Conservation (phyloP, 1,139 yeast genomes). For the Blastobotrys aristatus region DNA sequence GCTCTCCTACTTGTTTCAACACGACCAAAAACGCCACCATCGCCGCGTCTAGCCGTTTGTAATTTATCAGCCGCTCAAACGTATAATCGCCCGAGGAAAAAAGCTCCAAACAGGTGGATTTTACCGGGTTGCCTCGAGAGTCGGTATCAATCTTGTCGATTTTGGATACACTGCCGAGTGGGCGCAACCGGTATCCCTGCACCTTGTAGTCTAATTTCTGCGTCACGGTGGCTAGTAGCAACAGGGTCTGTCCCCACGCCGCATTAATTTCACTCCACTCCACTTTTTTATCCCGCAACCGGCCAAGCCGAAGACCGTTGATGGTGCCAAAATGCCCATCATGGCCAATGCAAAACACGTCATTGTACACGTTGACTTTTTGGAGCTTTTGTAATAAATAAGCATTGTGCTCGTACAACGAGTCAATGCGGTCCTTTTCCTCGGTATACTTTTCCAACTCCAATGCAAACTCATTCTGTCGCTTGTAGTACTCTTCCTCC, state of each 20-base stretch:
- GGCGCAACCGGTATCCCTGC: constrained; percentile 59
- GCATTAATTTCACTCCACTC: constrained; percentile 94
- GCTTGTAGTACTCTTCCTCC: constrained; percentile 42
- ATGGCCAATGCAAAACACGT: constrained; percentile 74
- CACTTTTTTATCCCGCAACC: constrained; percentile 48
- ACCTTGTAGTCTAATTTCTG: constrained; percentile 53
- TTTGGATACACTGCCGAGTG: constrained; percentile 80
- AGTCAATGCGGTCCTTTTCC: constrained; percentile 56
- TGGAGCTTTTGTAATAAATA: constrained; percentile 65
- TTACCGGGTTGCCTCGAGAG: constrained; percentile 34
- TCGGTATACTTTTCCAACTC: constrained; percentile 45
- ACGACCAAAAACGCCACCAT: constrained; percentile 71
- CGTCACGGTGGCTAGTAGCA: constrained; percentile 61
- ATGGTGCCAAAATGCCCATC: constrained; percentile 85
- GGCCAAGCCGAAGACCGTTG: constrained; percentile 76
- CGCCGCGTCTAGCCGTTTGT: constrained; percentile 66
- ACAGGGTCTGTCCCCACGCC: constrained; percentile 80
- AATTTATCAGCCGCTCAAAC: constrained; percentile 62
- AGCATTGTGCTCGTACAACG: constrained; percentile 56
- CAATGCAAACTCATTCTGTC: constrained; percentile 50
- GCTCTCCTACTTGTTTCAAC: constrained; percentile 50
- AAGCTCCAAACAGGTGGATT: constrained; percentile 41
- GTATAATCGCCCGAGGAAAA: constrained; percentile 64
- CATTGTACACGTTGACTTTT: constrained; percentile 72
- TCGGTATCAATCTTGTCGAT: constrained; percentile 55